phyloP scores from a whole-genome alignment of 2,329 filamentous ascomycete genomes.

The Epichloe gansuensis region DNA sequence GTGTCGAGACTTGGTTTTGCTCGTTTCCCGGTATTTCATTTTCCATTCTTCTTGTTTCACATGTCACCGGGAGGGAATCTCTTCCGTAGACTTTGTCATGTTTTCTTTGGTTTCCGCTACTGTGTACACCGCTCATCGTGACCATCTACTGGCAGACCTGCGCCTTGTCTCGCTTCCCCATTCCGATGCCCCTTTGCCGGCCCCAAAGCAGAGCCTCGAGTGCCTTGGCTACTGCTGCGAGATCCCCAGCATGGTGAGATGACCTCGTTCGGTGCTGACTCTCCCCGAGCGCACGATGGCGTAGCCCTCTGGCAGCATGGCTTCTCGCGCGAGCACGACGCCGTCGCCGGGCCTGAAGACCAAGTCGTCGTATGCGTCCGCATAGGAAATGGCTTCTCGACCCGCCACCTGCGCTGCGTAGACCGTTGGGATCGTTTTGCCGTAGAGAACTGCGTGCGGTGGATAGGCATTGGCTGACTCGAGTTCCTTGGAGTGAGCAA shows the following conservation, averaged over 20 bases:
- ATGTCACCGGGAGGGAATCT: neutral
- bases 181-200: conserved; percentile 59
- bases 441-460: conserved; percentile 72
- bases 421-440: conserved; percentile 76
- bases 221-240: conserved; percentile 67
- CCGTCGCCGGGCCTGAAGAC: conserved; percentile 82
- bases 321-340: conserved; percentile 73
- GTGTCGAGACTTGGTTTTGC: neutral
- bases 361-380: conserved; percentile 75
- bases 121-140: neutral
- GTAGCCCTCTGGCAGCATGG: conserved; percentile 77
- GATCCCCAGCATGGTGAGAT: conserved; percentile 80
- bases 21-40: neutral
- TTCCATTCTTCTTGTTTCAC: neutral
- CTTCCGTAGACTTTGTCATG: neutral
- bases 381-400: conserved; percentile 59
- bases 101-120: neutral
- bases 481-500: conserved; percentile 48
- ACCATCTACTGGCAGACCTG: neutral
- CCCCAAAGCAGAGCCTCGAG: conserved; percentile 57
- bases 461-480: conserved; percentile 63
- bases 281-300: conserved; percentile 59
- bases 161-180: conserved; percentile 26
- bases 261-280: conserved; percentile 70
- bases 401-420: conserved; percentile 66